A percentile compares a stretch with the other conserved stretches of the same genome.
phyloP scores from a whole-genome alignment of 306 rosid genomes.

The Ochetophila trinervis region DNA sequence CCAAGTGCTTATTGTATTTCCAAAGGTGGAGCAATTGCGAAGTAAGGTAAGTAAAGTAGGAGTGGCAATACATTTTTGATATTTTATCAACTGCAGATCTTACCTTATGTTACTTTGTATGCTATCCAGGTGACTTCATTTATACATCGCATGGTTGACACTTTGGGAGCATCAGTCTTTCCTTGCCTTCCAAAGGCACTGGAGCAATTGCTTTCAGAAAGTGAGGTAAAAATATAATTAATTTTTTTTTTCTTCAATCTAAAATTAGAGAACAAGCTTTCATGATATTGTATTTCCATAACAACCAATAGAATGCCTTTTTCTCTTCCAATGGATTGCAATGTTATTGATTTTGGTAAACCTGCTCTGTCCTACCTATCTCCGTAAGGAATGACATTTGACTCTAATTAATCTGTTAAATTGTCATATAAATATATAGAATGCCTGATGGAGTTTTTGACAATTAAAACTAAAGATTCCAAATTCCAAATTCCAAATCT shows the following conservation, averaged over 20 bases:
- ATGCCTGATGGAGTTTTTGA: too few relatives aligned
- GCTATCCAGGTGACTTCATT: constrained; percentile 78
- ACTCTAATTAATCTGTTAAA: not conserved
- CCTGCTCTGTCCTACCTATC: not conserved
- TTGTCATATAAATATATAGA: too few relatives aligned
- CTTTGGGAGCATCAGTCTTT: constrained; percentile 79
- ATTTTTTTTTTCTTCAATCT: constrained; percentile 14
- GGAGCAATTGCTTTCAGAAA: constrained; percentile 82
- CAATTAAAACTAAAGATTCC: too few relatives aligned
- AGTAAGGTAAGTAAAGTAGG: constrained; percentile 50
- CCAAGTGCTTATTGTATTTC: constrained; percentile 79
- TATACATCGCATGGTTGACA: constrained; percentile 97
- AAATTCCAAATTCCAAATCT: too few relatives aligned
- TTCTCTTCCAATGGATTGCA: constrained; percentile 10
- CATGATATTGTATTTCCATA: not conserved
- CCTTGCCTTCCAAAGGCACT: constrained; percentile 93
- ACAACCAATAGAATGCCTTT: not conserved
- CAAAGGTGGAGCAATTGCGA: constrained; percentile 70
- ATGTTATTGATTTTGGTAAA: constrained; percentile 4
- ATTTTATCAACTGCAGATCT: constrained; percentile 17
- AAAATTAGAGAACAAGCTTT: constrained; percentile 12
- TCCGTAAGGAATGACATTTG: constrained; percentile 2
- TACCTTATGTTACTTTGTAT: constrained; percentile 21
- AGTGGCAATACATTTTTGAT: constrained; percentile 3
- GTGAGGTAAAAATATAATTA: constrained; percentile 55